A percentile compares a stretch with the other conserved stretches of the same genome.
phyloP scores from a whole-genome alignment of 2,329 filamentous ascomycete genomes.

The Paradendryphiella salina region DNA sequence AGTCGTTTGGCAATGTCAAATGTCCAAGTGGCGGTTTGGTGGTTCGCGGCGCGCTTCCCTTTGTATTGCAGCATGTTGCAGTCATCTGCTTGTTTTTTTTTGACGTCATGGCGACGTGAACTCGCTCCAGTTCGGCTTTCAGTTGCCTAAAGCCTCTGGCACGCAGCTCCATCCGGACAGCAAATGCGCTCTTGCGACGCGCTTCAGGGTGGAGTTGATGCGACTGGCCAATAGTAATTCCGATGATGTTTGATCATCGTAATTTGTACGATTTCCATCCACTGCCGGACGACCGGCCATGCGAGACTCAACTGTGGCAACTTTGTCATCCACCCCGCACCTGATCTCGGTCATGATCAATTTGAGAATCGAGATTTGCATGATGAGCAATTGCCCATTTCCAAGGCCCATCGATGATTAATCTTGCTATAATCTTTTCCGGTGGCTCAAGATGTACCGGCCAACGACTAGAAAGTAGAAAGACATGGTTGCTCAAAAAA shows the following conservation, averaged over 20 bases:
- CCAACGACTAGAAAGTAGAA: too few relatives aligned
- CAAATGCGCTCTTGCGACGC: slow-evolving; percentile 15
- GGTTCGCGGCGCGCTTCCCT: slow-evolving; percentile 1
- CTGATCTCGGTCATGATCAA: slow-evolving; percentile 4
- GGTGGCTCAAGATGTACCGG: not conserved
- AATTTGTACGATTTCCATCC: slow-evolving; percentile 17
- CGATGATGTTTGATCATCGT: slow-evolving; percentile 16
- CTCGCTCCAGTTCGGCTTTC: slow-evolving; percentile 14
- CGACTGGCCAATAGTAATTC: slow-evolving; percentile 17
- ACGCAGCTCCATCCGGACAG: slow-evolving; percentile 14
- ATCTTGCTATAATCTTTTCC: not conserved
- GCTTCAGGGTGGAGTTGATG: slow-evolving; percentile 7
- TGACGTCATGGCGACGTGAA: slow-evolving; percentile 29
- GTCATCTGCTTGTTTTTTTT: slow-evolving; percentile 16
- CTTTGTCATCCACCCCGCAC: slow-evolving; percentile 25
- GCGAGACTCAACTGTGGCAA: slow-evolving; percentile 12
- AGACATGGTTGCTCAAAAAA: not conserved
- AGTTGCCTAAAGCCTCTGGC: slow-evolving; percentile 16
- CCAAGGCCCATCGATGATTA: not conserved
- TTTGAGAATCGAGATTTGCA: slow-evolving; percentile 33
- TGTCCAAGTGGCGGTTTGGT: not conserved
- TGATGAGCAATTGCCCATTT: slow-evolving; percentile 27
- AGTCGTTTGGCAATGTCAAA: slow-evolving; percentile 12
- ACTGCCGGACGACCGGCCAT: slow-evolving; percentile 28
- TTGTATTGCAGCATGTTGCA: slow-evolving; percentile 11